Conservation (phyloP, 116 monocot genomes). For the Cymodocea nodosa region DNA sequence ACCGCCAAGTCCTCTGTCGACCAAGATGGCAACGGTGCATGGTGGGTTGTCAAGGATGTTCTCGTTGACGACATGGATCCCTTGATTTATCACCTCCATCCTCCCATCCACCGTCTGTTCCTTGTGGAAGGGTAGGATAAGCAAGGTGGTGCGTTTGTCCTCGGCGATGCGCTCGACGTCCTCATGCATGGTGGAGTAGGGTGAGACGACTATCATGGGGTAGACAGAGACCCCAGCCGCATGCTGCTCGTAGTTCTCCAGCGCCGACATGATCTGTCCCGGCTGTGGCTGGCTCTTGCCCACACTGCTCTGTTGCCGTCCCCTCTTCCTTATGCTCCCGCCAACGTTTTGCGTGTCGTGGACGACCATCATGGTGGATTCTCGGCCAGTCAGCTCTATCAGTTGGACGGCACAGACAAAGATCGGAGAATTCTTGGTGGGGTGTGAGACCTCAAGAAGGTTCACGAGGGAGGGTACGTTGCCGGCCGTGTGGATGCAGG, state of each 20-base stretch:
- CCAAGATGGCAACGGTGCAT: constrained; percentile 16
- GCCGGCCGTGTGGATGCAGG: constrained; percentile 39
- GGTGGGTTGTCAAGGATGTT: constrained; percentile 8
- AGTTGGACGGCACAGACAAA: constrained; percentile 62
- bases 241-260: constrained; percentile 15
- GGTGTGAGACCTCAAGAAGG: constrained; percentile 44
- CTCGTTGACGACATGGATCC: constrained; percentile 9
- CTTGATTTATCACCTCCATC: constrained; percentile 8
- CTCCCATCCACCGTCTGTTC: constrained; percentile 13
- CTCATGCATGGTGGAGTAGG: constrained; percentile 20
- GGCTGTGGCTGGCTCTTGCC: not conserved
- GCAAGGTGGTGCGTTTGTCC: constrained; percentile 12
- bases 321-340: not conserved
- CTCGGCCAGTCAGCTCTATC: constrained; percentile 50
- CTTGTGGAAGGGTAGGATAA: constrained; percentile 26
- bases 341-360: not conserved
- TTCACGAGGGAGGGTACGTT: constrained; percentile 47
- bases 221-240: constrained; percentile 10
- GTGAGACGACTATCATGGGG: constrained; percentile 9
- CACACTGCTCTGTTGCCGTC: not conserved
- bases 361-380: constrained; percentile 37
- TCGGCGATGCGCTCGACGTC: constrained; percentile 4
- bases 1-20: constrained; percentile 7
- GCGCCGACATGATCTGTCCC: constrained; percentile 8
- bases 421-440: constrained; percentile 47